Evolutionary conservation across 2,329 filamentous ascomycete species (phyloP), one percentile per base, ranked within the genome.

Genomic region (Xylaria polymorpha): DNA sequence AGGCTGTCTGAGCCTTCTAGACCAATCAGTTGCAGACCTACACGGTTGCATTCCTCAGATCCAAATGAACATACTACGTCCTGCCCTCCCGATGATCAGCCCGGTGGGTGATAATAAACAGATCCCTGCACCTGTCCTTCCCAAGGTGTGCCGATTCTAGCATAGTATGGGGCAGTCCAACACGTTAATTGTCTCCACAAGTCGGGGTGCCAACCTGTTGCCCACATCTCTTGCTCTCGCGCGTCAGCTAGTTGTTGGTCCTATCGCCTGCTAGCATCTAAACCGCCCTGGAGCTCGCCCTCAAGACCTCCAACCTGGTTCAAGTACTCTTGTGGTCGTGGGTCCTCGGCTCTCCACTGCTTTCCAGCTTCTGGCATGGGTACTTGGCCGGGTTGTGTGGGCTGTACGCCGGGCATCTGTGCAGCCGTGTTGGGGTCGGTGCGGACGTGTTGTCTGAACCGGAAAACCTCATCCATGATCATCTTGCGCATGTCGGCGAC

Each of bases 401-500:
- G 81, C 70, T 83, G 82, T 37, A 76, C 82, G 41, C 77, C 80
- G 59, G 74, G 76, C 18, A 74, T 77, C 25, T 72, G 75, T 25
- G 75, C 77, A 35, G 69, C 75, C 12, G 76, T 69, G 20, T 82
- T 83, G 9, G 86, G 84, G 0, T 82, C 84, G 29, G 84, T 88
- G 60, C 87, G 84, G 14, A 89, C 87, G 39, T 80, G 75, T 77
- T 88, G 86, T 71, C 96, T 90, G 89, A 99, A 99, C 73, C 90
- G 87, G 78, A 90, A 86, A 58, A 99, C 96, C 82, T 99, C 96
- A n/a, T 95, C 92, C 68, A 98, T 85, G 73, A 99, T 99, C 93
- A 98, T 97, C 82, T 91, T 91, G 79, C 96, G 93, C 94, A 99
- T 98, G 75, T 98, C 93, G 25, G 86, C 87, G 22, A 99, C 94